Base-by-base conservation (phyloP, 768 basidiomycete genomes). In the Exidia glandulosa region DNA sequence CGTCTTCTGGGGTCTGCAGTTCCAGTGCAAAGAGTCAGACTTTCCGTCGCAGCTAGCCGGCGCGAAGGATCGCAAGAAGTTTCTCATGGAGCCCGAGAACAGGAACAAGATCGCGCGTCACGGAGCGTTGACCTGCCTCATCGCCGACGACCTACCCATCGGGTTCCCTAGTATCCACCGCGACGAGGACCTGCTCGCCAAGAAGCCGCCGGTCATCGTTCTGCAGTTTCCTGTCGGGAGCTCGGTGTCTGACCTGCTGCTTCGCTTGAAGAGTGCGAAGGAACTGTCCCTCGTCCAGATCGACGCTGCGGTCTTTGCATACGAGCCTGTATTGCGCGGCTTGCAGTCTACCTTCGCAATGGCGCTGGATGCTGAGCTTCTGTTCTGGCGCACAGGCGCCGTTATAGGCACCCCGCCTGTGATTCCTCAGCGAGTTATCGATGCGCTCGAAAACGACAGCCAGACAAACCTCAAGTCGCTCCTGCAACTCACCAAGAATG, bases 251-350 rank as follows among this genome's bases (percentile, higher is more conserved):
- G 34, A 62, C 25, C 67, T 76, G 1, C 72, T 87, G 10, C 59
- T 73, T 7, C 66, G 65, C 31, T 66, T 85, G 25, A 76, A 76
- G 61, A 59, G 61, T 3, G 71, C 69, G 9, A 63, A 70, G 14
- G 58, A 70, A 4, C 64, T 82, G 31, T 72, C 74, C 29, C 74
- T 86, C 30, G 62, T 87, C 27, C 81, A 81, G 59, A 80, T 85
- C 29, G 78, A 86, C 64, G 81, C 81, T 0, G 81, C 83, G 0
- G 68, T 85, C 4, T 87, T 85, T 65, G 72, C 85, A 0, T 87
- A 79, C 60, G 79, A 84, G 63, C 84, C 84, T 2, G 74, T 87
- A 29, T 74, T 88, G n/a, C 76, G 69, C 48, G 79, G 76, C 1
- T 72, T 88, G 29, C 78, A 87, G 67, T 65, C 72, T 19, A 77